These are phyloP conservation scores for Heliocybe sulcata DNA, from an alignment of 1,284 basidiomycete species.

Conservation along the genomic window DNA sequence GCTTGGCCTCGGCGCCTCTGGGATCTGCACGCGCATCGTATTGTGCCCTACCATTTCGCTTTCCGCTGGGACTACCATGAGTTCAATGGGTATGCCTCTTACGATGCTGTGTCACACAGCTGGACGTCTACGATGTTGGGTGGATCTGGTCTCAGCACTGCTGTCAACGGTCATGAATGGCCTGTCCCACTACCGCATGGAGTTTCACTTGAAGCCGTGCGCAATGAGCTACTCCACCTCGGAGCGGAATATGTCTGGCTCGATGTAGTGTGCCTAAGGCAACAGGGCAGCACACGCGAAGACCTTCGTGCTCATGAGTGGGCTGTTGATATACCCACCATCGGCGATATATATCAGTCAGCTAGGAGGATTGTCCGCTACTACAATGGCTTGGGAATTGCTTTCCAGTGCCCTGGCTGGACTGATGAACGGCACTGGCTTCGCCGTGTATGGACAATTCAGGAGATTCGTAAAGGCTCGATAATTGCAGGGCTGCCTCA, in stretches of 20 bases:
- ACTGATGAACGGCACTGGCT: neutral
- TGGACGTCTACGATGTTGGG: neutral
- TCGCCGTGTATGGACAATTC: neutral
- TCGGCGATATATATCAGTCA: neutral
- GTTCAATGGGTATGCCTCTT: slow-evolving; percentile 2
- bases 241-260: slow-evolving; percentile 7
- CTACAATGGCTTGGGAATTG: neutral
- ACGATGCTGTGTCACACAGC: slow-evolving; percentile 6
- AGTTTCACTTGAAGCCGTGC: slow-evolving; percentile 5
- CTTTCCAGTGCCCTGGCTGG: neutral
- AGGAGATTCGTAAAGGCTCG: neutral
- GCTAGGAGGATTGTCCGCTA: neutral
- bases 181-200: slow-evolving; percentile 4
- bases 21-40: neutral
- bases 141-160: neutral
- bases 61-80: neutral
- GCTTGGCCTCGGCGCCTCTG: neutral
- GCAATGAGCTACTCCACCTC: slow-evolving; percentile 7
- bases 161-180: slow-evolving; percentile 6
- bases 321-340: slow-evolving; percentile 8
- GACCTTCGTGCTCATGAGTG: slow-evolving; percentile 5
- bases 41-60: neutral
- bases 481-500: neutral
- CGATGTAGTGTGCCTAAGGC: slow-evolving; percentile 7
- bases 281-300: neutral